Evolutionary conservation across 306 rosid genomes (phyloP).

Genomic region (Sesbania bispinosa): DNA sequence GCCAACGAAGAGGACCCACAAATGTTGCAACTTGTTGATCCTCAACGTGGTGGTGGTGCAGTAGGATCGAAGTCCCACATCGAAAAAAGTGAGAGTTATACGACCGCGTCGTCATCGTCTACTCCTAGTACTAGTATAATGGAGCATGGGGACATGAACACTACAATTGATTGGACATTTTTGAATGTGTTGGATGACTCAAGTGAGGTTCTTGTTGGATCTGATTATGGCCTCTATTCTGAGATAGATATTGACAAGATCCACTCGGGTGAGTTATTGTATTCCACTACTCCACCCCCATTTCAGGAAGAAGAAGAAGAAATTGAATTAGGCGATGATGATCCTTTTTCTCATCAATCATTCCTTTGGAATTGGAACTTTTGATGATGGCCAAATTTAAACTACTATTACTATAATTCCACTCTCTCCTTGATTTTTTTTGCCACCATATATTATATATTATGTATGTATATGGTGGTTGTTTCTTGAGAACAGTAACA

Average conservation of each 20-base stretch:
- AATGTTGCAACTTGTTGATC: too few relatives aligned
- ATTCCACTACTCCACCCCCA: neutral
- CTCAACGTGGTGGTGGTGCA: too few relatives aligned
- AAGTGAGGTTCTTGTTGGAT: neutral
- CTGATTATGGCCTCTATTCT: conserved; percentile 11
- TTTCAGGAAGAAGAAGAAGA: conserved; percentile 12
- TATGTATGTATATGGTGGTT: neutral
- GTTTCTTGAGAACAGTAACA: neutral
- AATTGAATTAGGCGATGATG: conserved; percentile 12
- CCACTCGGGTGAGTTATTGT: conserved; percentile 29
- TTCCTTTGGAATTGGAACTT: conserved; percentile 68
- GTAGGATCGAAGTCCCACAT: too few relatives aligned
- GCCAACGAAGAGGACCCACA: conserved; percentile 20
- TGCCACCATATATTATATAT: neutral
- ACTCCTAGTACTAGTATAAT: too few relatives aligned
- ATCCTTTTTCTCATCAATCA: conserved; percentile 38
- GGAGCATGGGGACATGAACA: neutral
- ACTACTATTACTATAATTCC: neutral
- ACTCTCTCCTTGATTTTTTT: neutral
- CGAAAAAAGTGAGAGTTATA: too few relatives aligned
- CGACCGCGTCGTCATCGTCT: too few relatives aligned
- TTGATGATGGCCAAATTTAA: neutral
- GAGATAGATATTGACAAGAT: conserved; percentile 29
- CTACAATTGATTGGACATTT: conserved; percentile 50
- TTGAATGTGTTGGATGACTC: conserved; percentile 36